Evolutionary conservation across 2,329 filamentous ascomycete species (phyloP), one percentile per base, ranked within the genome.

Genomic region (Fusarium sp.): DNA sequence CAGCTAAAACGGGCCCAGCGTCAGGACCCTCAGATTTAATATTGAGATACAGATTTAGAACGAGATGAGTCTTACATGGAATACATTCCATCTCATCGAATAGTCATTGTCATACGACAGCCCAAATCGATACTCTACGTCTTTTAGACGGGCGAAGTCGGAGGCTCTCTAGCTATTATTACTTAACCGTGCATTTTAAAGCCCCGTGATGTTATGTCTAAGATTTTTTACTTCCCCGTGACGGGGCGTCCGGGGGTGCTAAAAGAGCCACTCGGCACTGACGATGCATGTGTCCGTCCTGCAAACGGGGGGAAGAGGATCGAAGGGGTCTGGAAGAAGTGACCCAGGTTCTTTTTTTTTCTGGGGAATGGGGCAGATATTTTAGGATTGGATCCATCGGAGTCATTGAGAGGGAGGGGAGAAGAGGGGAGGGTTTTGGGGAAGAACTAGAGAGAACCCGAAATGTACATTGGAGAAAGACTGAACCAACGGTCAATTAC

Each of bases 321-420:
- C 58, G 68, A 74, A 71, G 55, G 67, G 62, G 62, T 58, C 68
- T 74, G 61, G 70, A 74, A 69, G 66, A 66, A 55, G 25, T 66
- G 37, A 37, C n/a, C 32, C 32, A 34, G 59, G 53, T 64, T 63
- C 34, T 47, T 61, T 55, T 57, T 57, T 60, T 71, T n/a, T n/a
- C 61, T 56, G 61, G 70, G 61, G 71, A 65, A 71, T 48, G 56
- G 30, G 48, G 30, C 16, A 14, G 22, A 32, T 16, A 25, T 51
- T 13, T 37, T 37, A n/a, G 30, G n/a, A 14, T 14, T 48, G n/a
- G 18, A 10, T 48, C 24, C 22, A 5, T 64, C 24, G 24, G 24
- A 25, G 24, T 25, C 6, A 41, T 27, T 27, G 25, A 27, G 12
- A 30, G 29, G 29, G 54, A 56, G 60, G 48, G 44, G 30, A 37